Evolutionary conservation across 2,329 filamentous ascomycete genomes (phyloP), one percentile per base, ranked within the genome.

Genomic region (Diaporthe velutina): DNA sequence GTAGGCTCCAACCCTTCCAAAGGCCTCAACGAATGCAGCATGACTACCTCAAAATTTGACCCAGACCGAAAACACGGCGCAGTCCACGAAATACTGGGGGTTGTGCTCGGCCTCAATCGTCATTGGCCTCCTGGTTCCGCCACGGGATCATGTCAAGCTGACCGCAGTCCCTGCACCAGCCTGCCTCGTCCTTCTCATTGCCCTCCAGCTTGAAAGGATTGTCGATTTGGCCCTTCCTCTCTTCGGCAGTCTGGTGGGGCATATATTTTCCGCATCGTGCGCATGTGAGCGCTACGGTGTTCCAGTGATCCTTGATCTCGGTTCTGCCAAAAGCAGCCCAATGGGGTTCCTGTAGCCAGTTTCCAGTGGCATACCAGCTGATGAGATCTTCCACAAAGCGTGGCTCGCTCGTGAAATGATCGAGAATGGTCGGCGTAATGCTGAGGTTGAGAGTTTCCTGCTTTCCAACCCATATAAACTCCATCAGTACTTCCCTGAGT

Each of bases 191-290:
- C 17, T 6, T 19, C 3, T 0, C 0, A 9, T 0, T 7, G 4
- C 1, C 2, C 2, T 28, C 12, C 10, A 17, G 0, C n/a, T 12
- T 0, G 10, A 52, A 52, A 52, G 50, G 50, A 13, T 52, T n/a
- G 2, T 0, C 2, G 0, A 52, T 1, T 17, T 25, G 50, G 28
- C 50, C 50, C 3, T 3, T 2, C 10, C 0, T 6, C 4, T 13
- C 7, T 0, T 15, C 2, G 0, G 4, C 0, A 15, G 17, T 9
- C 3, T 6, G 13, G n/a, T 15, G 17, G 7, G 12, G 17, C 10
- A 42, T 2, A 1, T 28, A 1, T 1, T 2, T 38, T 10, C 2
- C 35, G 13, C 57, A 61, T n/a, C 22, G n/a, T 28, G 0, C n/a
- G 22, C 57, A 60, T 19, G 7, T 28, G 12, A 13, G 28, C 35